Evolutionary conservation across 2,329 filamentous ascomycete species (phyloP).

Genomic region (Curvularia hawaiiensis): DNA sequence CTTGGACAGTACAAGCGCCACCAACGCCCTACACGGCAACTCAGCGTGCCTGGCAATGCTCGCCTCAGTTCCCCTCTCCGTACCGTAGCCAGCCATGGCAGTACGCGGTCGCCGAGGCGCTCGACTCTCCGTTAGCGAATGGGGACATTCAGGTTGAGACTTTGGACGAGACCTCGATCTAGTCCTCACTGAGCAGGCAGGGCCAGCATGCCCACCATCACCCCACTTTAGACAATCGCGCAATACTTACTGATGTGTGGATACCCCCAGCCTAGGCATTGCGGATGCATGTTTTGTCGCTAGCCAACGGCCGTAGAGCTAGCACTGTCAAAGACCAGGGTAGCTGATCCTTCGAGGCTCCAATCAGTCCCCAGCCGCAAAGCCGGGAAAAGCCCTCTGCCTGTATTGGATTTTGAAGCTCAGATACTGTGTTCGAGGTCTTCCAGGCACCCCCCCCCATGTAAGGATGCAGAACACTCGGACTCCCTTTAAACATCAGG

Average conservation of each 20-base stretch:
- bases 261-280: slow-evolving; percentile 34
- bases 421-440: slow-evolving; percentile 41
- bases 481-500: slow-evolving; percentile 26
- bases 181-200: slow-evolving; percentile 6
- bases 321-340: slow-evolving; percentile 40
- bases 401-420: slow-evolving; percentile 36
- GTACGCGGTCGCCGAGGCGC: slow-evolving; percentile 13
- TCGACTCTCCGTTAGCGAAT: neutral
- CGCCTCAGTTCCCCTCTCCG: slow-evolving; percentile 20
- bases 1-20: slow-evolving; percentile 33
- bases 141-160: slow-evolving; percentile 8
- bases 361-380: slow-evolving; percentile 44
- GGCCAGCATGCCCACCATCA: neutral
- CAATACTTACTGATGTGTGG: slow-evolving; percentile 29
- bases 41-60: slow-evolving; percentile 22
- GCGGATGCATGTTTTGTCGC: slow-evolving; percentile 34
- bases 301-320: slow-evolving; percentile 46
- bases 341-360: slow-evolving; percentile 46
- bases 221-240: slow-evolving; percentile 25
- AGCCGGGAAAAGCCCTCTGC: slow-evolving; percentile 43
- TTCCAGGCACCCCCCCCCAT: slow-evolving; percentile 41
- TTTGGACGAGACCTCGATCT: slow-evolving; percentile 9
- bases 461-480: slow-evolving; percentile 41
- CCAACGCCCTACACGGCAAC: slow-evolving; percentile 35
- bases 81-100: slow-evolving; percentile 16